These are phyloP conservation scores for Penicillium longicatenatum DNA, from an alignment of 495 filamentous ascomycete species.

Conservation along the genomic window DNA sequence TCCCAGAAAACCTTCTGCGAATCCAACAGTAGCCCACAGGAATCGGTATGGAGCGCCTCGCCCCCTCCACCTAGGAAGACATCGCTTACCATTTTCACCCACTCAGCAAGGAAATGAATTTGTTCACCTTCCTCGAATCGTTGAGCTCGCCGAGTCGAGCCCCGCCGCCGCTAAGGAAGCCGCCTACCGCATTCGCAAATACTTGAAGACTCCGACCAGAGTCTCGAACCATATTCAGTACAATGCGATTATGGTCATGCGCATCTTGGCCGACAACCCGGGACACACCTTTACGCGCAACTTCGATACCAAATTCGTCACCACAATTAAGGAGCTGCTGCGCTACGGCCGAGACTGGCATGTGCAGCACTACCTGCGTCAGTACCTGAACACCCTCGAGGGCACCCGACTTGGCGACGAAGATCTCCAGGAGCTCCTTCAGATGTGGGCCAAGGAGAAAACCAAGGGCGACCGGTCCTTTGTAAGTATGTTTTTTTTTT, in stretches of 20 bases:
- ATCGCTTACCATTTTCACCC: conserved; percentile 7
- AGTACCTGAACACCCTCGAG: conserved; percentile 80
- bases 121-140: conserved; percentile 89
- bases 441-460: conserved; percentile 93
- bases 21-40: conserved; percentile 62
- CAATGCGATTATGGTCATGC: conserved; percentile 93
- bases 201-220: conserved; percentile 68
- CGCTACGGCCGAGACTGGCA: conserved; percentile 68
- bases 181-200: conserved; percentile 76
- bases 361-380: conserved; percentile 80
- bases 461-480: conserved; percentile 27
- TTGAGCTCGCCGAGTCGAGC: conserved; percentile 91
- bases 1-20: conserved; percentile 73
- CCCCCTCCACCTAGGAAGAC: neutral
- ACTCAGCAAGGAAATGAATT: conserved; percentile 77
- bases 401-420: conserved; percentile 68
- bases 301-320: conserved; percentile 77
- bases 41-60: neutral
- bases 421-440: conserved; percentile 62
- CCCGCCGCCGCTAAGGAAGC: conserved; percentile 80
- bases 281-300: conserved; percentile 86
- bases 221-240: conserved; percentile 74
- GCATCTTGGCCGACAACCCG: conserved; percentile 91
- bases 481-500: conserved; percentile 11
- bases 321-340: conserved; percentile 74